Conservation (phyloP, 129 eudicot genomes). For the Flaveria linearis region DNA sequence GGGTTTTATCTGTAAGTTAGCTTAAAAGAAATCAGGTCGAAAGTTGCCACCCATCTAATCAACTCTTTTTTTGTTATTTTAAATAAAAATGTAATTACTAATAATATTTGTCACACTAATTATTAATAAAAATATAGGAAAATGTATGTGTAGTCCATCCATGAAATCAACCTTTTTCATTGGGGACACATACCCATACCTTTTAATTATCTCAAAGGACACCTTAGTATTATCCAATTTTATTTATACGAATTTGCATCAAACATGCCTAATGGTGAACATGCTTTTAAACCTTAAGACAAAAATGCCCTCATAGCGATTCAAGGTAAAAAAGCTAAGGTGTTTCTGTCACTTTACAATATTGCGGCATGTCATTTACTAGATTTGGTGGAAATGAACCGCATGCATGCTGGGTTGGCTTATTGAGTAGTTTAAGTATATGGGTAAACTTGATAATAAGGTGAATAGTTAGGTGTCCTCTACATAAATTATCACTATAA, state of each 20-base stretch:
- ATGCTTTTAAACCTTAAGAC: neutral
- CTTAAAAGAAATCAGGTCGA: neutral
- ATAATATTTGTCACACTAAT: neutral
- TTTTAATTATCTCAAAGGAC: neutral
- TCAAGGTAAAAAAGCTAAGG: neutral
- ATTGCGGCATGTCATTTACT: neutral
- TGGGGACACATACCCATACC: neutral
- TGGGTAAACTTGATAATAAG: neutral
- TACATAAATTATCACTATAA: neutral
- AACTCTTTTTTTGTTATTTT: neutral
- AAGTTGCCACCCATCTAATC: neutral
- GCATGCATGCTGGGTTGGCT: neutral
- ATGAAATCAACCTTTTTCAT: slow-evolving; percentile 5
- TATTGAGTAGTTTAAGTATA: neutral
- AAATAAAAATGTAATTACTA: neutral
- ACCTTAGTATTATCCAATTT: neutral
- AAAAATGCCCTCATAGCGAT: neutral
- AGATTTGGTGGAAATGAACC: neutral
- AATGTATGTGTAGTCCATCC: neutral
- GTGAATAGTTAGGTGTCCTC: neutral
- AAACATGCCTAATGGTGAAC: neutral
- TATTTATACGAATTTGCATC: neutral
- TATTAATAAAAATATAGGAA: neutral
- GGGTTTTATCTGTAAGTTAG: neutral
- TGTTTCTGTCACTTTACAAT: neutral